These are phyloP conservation scores for Ceratocystis albifundus DNA, from an alignment of 2,329 filamentous ascomycete genomes.

Conservation along the genomic window DNA sequence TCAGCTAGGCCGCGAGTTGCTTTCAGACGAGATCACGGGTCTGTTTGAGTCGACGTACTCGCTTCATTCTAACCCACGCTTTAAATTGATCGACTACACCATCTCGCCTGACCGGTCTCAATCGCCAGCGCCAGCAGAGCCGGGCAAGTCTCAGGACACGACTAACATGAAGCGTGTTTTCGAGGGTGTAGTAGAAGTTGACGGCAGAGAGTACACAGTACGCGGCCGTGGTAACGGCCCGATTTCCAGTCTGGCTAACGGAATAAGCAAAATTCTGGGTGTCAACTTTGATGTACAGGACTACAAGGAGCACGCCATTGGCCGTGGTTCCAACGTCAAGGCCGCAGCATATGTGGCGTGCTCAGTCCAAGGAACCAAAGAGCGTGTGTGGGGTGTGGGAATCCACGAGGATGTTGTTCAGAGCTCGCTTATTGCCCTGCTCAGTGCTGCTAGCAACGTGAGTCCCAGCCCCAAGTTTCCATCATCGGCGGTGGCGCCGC, in stretches of 20 bases:
- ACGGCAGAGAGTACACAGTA: conserved; percentile 67
- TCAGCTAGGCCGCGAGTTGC: conserved; percentile 67
- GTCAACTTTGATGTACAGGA: conserved; percentile 84
- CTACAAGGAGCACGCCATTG: conserved; percentile 94
- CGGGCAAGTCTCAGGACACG: conserved; percentile 63
- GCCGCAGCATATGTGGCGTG: conserved; percentile 95
- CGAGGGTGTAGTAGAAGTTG: conserved; percentile 70
- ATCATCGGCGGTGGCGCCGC: conserved; percentile 13
- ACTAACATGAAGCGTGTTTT: conserved; percentile 72
- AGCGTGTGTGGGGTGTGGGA: conserved; percentile 80
- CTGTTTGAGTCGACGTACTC: conserved; percentile 88
- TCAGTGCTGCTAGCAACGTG: conserved; percentile 78
- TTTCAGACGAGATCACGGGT: conserved; percentile 68
- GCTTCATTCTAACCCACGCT: conserved; percentile 59
- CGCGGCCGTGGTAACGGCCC: conserved; percentile 78
- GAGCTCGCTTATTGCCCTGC: conserved; percentile 72
- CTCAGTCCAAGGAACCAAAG: conserved; percentile 51
- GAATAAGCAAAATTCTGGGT: conserved; percentile 57
- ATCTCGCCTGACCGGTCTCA: conserved; percentile 73
- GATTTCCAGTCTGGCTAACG: conserved; percentile 76
- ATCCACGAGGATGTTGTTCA: conserved; percentile 89
- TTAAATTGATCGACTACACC: conserved; percentile 80
- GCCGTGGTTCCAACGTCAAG: conserved; percentile 68
- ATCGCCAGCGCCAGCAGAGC: conserved; percentile 56
- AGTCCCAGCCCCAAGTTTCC: conserved; percentile 32